A percentile compares a stretch with the other conserved stretches of the same genome.
Evolutionary conservation across 192 early-diverging fungal species (phyloP).

Genomic region (Backusella parvicylindrica): DNA sequence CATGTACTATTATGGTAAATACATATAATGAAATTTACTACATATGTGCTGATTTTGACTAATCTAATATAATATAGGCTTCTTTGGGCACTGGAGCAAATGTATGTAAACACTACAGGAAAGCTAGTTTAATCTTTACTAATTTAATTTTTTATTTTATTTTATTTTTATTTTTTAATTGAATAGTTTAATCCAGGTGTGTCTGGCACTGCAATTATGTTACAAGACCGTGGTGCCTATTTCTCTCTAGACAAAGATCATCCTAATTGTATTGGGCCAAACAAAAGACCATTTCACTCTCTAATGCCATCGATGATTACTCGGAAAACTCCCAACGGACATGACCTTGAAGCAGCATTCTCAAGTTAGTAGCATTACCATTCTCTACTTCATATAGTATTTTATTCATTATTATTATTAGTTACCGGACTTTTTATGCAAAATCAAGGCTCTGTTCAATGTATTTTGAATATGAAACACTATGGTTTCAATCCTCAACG

Average conservation of each 20-base stretch:
- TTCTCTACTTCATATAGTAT: neutral
- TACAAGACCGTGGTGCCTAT: constrained; percentile 67
- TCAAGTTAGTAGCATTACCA: constrained; percentile 29
- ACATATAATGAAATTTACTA: neutral
- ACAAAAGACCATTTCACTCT: constrained; percentile 76
- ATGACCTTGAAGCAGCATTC: constrained; percentile 40
- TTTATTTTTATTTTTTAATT: no score
- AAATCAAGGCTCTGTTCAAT: constrained; percentile 79
- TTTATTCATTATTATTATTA: constrained; percentile 38
- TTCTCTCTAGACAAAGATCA: constrained; percentile 57
- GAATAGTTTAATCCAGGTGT: neutral
- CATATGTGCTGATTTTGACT: neutral
- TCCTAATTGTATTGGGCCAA: constrained; percentile 63
- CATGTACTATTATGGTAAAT: constrained; percentile 71
- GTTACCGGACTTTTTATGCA: constrained; percentile 75
- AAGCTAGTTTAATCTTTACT: no score
- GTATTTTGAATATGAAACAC: constrained; percentile 62
- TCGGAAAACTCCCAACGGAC: constrained; percentile 14
- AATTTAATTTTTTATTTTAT: no score
- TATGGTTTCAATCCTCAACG: constrained; percentile 57
- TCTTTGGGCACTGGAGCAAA: constrained; percentile 15
- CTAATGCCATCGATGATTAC: constrained; percentile 72
- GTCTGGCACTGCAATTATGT: constrained; percentile 53
- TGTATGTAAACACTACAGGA: no score
- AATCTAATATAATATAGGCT: constrained; percentile 23